Evolutionary conservation across 2,329 filamentous ascomycete species (phyloP), one percentile per base, ranked within the genome.

Genomic region (Amauroascus verrucosus): DNA sequence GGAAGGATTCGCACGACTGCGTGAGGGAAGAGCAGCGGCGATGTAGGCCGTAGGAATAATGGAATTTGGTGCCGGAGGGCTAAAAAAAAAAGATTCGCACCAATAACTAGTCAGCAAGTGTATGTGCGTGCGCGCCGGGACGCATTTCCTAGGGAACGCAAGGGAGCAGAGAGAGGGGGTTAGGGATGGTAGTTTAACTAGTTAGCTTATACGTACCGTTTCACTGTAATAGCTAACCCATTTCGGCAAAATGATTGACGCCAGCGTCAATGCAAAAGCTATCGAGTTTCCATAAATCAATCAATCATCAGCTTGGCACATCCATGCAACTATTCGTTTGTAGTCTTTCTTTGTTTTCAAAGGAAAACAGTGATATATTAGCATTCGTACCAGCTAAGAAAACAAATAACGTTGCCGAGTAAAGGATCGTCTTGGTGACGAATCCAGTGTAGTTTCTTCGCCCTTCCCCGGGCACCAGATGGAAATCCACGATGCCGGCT

Each of bases 41-140:
- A 70, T 95, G 86, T 44, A 98, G 80, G 55, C 91, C 91, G 65
- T 85, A 83, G 45, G 77, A 79, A 60, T 89, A 81, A 57, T 78
- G 72, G 52, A 78, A 79, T 60, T 82, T 79, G 26, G 51, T 43
- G 16, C 58, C 58, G 16, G 51, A 51, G 26, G 65, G 64, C 65
- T 69, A 48, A 26, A n/a, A 16, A 3, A 3, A 32, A 7, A 4
- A 38, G n/a, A n/a, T n/a, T n/a, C n/a, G n/a, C 38, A 22, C 22
- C 28, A 3, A 4, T 13, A 38, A 30, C 38, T 11, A 46, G 47
- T 54, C 30, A 51, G 47, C 8, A 4, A 24, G 3, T 26, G n/a
- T 2, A 11, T 37, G 16, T 4, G 16, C 37, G 6, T 16, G 11
- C 5, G 20, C 28, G 6, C 24, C 9, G n/a, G n/a, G n/a, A n/a